Evolutionary conservation across 2,329 filamentous ascomycete species (phyloP), one percentile per base, ranked within the genome.

Genomic region (Ampelomyces quisqualis): DNA sequence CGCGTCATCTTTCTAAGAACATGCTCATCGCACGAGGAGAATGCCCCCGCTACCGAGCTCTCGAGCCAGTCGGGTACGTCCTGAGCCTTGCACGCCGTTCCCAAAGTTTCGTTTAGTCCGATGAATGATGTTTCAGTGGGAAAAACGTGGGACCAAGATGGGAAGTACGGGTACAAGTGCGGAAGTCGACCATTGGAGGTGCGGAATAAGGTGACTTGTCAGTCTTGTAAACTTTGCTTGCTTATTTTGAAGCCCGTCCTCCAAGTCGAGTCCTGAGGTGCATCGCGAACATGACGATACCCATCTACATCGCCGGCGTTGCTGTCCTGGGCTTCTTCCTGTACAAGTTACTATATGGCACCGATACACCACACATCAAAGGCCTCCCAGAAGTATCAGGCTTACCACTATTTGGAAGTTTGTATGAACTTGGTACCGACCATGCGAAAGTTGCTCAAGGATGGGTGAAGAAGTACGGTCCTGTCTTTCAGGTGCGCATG

Each of bases 401-500:
- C 9, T 60, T 72, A 0, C 73, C 73, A 11, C 60, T 76, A 2
- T 70, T 76, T 33, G 73, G 73, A 13, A 74, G 70, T 43, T 58
- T 76, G 14, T 55, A 69, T 10, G 69, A 75, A 43, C 61, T 76
- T 2, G 73, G 73, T n/a, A 63, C 64, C 5, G 65, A 71, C 26
- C 73, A 76, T 55, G 71, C 73, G 22, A 66, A 68, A 34, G 71
- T 75, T 17, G 72, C 73, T 2, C 66, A 69, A 46, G 58, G 68
- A 51, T 72, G 72, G 69, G 68, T 64, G 28, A 69, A 74, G 59
- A 74, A 73, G 45, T 74, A 75, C 38, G 73, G 73, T 2, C 71
- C 73, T 4, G 73, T 76, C 9, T 76, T 75, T 39, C 73, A 76
- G 45, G 73, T 73, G 14, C 69, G 73, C 10, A 60, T 90, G 55